These are phyloP conservation scores for Tillandsia leiboldiana DNA, from an alignment of 176 grass and related monocot genomes.

Conservation along the genomic window DNA sequence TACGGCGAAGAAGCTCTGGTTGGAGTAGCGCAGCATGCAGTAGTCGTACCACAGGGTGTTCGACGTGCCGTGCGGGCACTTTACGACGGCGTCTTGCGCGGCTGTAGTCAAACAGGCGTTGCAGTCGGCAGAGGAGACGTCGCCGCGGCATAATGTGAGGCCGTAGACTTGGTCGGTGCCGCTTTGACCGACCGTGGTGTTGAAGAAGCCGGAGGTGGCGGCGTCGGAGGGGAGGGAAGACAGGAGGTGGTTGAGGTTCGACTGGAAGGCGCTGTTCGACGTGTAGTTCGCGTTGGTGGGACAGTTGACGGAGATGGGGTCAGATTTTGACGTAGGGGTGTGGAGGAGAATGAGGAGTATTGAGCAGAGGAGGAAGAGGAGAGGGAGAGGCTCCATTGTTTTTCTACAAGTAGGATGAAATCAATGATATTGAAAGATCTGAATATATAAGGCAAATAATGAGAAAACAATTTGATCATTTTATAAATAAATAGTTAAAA, in stretches of 20 bases:
- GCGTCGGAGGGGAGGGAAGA: conserved; percentile 22
- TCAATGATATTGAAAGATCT: no score
- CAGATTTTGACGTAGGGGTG: not conserved
- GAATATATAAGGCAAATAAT: no score
- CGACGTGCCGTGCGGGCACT: not conserved
- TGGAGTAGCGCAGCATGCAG: conserved; percentile 22
- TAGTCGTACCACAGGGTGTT: conserved; percentile 12
- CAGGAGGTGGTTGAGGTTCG: conserved; percentile 37
- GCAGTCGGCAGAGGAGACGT: conserved; percentile 14
- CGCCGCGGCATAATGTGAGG: conserved; percentile 47
- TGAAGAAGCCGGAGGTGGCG: conserved; percentile 17
- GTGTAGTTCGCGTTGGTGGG: conserved; percentile 30
- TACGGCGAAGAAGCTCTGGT: not conserved
- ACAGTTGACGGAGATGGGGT: not conserved
- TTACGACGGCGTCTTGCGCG: not conserved
- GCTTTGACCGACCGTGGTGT: conserved; percentile 11
- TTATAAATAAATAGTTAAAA: no score
- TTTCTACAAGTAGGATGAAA: no score
- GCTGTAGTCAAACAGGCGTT: conserved; percentile 14
- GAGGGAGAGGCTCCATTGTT: not conserved
- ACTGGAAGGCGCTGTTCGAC: conserved; percentile 26
- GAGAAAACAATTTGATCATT: no score
- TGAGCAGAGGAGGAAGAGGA: not conserved
- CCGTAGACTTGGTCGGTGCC: conserved; percentile 23
- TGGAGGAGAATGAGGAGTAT: not conserved